Percentiles rank a stretch among this genome's conserved stretches.
phyloP scores from a whole-genome alignment of 2,329 filamentous ascomycete genomes.

The Hirsutella thompsonii region DNA sequence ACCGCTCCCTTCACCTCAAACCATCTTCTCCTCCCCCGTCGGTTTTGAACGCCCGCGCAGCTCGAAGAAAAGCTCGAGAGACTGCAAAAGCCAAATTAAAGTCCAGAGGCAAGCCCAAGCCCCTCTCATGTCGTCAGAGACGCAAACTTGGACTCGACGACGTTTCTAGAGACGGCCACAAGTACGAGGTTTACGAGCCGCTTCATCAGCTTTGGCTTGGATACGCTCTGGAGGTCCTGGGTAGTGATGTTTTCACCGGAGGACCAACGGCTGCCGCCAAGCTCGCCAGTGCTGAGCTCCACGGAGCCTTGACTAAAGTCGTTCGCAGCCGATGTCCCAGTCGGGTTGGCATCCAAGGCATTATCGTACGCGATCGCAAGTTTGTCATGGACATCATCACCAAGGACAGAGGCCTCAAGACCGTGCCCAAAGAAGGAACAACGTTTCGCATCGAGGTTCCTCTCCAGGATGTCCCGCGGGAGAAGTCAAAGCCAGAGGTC shows the following conservation, averaged over 20 bases:
- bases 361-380: slow-evolving; percentile 79
- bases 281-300: slow-evolving; percentile 76
- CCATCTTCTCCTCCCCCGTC: slow-evolving; percentile 55
- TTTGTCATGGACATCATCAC: slow-evolving; percentile 81
- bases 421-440: slow-evolving; percentile 81
- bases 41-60: slow-evolving; percentile 41
- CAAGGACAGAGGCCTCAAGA: slow-evolving; percentile 54
- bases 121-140: slow-evolving; percentile 70
- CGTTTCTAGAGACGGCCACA: slow-evolving; percentile 49
- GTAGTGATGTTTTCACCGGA: slow-evolving; percentile 42
- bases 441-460: slow-evolving; percentile 69
- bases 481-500: slow-evolving; percentile 1
- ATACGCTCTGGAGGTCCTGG: slow-evolving; percentile 75
- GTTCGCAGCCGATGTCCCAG: slow-evolving; percentile 69
- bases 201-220: slow-evolving; percentile 69
- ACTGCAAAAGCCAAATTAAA: slow-evolving; percentile 32
- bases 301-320: slow-evolving; percentile 75
- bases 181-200: slow-evolving; percentile 63
- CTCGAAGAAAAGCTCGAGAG: slow-evolving; percentile 34
- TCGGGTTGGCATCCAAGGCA: slow-evolving; percentile 71
- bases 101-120: slow-evolving; percentile 41
- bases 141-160: slow-evolving; percentile 61
- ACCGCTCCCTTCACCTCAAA: slow-evolving; percentile 67
- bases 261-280: slow-evolving; percentile 54
- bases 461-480: slow-evolving; percentile 6